Base-by-base conservation (phyloP, 2,329 filamentous ascomycete species). In the Ophiobolus disseminans region DNA sequence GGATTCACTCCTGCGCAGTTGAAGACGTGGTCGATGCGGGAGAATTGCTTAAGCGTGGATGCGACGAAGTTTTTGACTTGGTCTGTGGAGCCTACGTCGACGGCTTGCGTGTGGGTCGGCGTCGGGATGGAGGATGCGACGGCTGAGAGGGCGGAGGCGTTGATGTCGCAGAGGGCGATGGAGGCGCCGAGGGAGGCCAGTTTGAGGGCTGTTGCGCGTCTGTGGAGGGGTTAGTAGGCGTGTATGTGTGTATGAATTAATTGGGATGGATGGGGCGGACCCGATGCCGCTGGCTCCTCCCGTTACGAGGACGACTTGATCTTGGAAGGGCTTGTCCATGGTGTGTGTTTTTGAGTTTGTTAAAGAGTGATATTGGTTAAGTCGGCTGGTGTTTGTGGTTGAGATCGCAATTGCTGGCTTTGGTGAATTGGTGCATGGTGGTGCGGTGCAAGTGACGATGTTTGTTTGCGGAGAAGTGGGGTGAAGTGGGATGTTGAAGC, bases 1-100 rank as follows among this genome's bases (percentile, higher is more conserved):
- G 78, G 78, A 52, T 81, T 81, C n/a, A 80, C 66, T 25, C 78
- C 78, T 0, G 77, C 77, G 56, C 75, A 70, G 62, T 79, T 79
- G 52, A 75, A 78, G 1, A 78, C 74, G 28, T 75, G 69, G 46
- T 76, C 60, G 2, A 80, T 60, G 1, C 49, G 46, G 17, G 71
- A 70, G 30, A 75, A 72, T 13, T 66, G 62, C 5, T 61, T 37
- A 1, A 77, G 40, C 0, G 72, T 73, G 6, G 55, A 49, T 13
- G 69, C 63, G 5, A 85, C 62, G 19, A 74, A 76, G 1, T 60
- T 48, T 9, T 74, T 68, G 2, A 84, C 78, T 38, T 77, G 69
- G 1, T 52, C 53, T 14, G 73, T 67, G 22, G 76, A 69, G 23
- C 73, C 65, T 3, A 85, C 80, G 61, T 85, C 78, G 26, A 82